A percentile compares a stretch with the other conserved stretches of the same genome.
Conservation (phyloP, 345 rosid species). For the Corchorus capsularis region DNA sequence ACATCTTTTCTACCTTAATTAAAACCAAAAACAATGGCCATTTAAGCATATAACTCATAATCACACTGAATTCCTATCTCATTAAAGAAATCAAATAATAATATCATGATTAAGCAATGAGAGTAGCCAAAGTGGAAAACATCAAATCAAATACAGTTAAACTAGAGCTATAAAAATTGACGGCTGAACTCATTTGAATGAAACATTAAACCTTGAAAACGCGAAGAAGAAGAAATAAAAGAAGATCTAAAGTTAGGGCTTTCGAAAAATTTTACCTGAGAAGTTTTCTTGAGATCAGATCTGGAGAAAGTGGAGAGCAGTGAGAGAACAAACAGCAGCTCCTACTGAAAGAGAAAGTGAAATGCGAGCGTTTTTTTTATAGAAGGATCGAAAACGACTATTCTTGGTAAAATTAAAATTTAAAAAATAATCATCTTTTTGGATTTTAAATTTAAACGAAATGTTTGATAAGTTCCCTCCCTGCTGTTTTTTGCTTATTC, state of each 20-base stretch:
- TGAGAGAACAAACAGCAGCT: background rate
- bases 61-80: background rate
- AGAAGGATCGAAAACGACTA: background rate
- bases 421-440: background rate
- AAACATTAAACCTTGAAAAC: constrained; percentile 2
- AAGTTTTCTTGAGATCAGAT: constrained; percentile 1
- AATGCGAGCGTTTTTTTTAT: constrained; percentile 5
- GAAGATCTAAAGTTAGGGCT: constrained; percentile 7
- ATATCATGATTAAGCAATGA: background rate
- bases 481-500: background rate
- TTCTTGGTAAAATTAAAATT: background rate
- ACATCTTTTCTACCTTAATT: background rate
- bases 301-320: constrained; percentile 10
- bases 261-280: constrained; percentile 13
- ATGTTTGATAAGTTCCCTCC: background rate
- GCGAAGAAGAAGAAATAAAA: background rate
- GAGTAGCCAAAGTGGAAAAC: background rate
- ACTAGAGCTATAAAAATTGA: background rate
- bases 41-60: background rate
- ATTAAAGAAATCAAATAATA: background rate
- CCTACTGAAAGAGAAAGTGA: constrained; percentile 6
- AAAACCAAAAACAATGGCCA: background rate
- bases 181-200: background rate
- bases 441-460: background rate
- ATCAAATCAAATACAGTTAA: background rate